These are phyloP conservation scores for Salix caprea DNA, from an alignment of 345 rosid genomes.

Conservation along the genomic window DNA sequence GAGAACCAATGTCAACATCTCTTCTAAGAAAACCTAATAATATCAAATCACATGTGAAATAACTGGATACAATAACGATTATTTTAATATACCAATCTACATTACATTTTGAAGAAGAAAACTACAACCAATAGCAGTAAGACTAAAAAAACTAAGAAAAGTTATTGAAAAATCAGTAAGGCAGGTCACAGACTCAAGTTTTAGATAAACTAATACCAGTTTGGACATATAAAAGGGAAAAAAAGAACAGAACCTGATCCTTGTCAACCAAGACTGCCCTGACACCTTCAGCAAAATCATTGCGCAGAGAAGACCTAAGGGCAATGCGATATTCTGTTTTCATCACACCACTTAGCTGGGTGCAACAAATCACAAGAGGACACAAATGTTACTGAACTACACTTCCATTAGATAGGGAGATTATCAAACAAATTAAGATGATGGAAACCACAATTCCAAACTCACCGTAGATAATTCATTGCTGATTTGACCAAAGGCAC, in stretches of 20 bases:
- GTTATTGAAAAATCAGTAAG: neutral
- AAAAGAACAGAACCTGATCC: conserved; percentile 66
- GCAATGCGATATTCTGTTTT: conserved; percentile 84
- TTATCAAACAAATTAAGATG: neutral
- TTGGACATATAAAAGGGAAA: neutral
- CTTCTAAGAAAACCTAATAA: neutral
- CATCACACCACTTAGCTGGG: conserved; percentile 78
- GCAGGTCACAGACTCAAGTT: neutral
- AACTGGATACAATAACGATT: too few relatives aligned
- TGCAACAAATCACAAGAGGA: conserved; percentile 5
- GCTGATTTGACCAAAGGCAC: conserved; percentile 51
- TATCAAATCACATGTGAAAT: neutral
- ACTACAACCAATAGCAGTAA: neutral
- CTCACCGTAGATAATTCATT: conserved; percentile 60
- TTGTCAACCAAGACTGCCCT: conserved; percentile 92
- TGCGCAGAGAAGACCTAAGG: conserved; percentile 56
- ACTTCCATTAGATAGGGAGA: neutral
- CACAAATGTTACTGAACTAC: neutral
- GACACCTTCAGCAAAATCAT: conserved; percentile 86
- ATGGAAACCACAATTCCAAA: conserved; percentile 3
- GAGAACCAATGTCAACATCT: neutral
- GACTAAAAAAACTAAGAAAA: neutral
- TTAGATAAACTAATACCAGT: neutral
- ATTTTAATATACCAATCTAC: neutral
- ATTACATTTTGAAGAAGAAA: neutral